Evolutionary conservation across 495 filamentous ascomycete genomes (phyloP), one percentile per base, ranked within the genome.

Genomic region (Aspergillus campestris): DNA sequence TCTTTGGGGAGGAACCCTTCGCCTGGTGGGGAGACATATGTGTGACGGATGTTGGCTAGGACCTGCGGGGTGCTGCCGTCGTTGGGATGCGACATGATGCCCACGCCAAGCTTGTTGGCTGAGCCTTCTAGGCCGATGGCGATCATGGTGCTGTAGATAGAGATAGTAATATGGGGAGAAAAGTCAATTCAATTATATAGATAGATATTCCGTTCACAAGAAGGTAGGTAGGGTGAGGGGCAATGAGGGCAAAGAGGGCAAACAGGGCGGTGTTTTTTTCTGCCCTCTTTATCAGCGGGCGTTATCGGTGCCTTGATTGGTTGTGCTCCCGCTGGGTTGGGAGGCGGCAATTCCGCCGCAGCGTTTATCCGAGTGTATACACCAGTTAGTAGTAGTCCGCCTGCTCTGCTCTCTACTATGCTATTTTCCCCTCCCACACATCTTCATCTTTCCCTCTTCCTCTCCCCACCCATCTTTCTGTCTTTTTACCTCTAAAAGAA

Each of bases 1-100:
- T 97, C 92, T 60, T 95, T 96, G 29, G 92, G 92, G 11, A 97
- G 80, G 62, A 98, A 98, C 3, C 92, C 92, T 43, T 89, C 86
- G 14, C 92, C 92, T 1, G 92, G 88, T 7, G 92, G 92, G 24
- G 91, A 86, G 52, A 84, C 72, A 66, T 87, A 97, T 27, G 92
- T 98, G 73, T 97, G 86, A 12, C 92, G 82, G 58, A 98, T 78
- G 66, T 98, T 98, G 57, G 89, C 81, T 50, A 98, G 89, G 58
- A 97, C 81, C 53, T 78, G 69, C 15, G 89, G 77, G 30, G 77
- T 71, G 44, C 72, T 73, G 15, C 73, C 73, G 50, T 72, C 64
- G 6, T 76, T 66, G 46, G 82, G 80, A 70, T 98, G 94, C 28
- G 77, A 74, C 64, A 98, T 96, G 31, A 98, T 73, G 59, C 92